Conservation (phyloP, 1,139 yeast genomes). For the Saccharomyces hybrid region DNA sequence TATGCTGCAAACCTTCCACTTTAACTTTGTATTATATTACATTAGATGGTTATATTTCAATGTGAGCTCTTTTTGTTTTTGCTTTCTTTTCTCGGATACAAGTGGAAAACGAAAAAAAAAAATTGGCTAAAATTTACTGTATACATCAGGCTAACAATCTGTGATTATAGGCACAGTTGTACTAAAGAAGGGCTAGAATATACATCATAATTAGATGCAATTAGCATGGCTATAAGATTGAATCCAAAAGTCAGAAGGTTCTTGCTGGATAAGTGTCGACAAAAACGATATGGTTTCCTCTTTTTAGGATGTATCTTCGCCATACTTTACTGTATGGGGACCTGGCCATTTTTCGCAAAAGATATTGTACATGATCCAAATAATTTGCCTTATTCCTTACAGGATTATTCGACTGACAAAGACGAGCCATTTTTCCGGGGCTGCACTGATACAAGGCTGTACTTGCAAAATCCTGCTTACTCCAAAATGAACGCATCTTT, state of each 20-base stretch:
- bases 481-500: slow-evolving; percentile 60
- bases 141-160: not conserved
- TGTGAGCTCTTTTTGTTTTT: not conserved
- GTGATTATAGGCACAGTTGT: not conserved
- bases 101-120: not conserved
- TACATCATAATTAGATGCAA: not conserved
- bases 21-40: not conserved
- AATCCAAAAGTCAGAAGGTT: not conserved
- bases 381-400: slow-evolving; percentile 10
- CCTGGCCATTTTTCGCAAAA: not conserved
- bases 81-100: not conserved
- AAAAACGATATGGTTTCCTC: not conserved
- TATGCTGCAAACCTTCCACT: not conserved
- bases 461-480: slow-evolving; percentile 32
- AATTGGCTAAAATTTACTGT: not conserved
- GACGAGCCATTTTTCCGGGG: slow-evolving; percentile 42
- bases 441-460: slow-evolving; percentile 34
- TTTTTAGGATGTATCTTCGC: not conserved
- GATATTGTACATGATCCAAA: not conserved
- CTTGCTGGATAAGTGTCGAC: not conserved
- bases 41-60: not conserved
- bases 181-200: not conserved
- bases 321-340: not conserved
- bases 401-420: slow-evolving; percentile 11
- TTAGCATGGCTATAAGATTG: not conserved